Base-by-base conservation (phyloP, 2,329 filamentous ascomycete genomes). In the Aspergillus glaucus region DNA sequence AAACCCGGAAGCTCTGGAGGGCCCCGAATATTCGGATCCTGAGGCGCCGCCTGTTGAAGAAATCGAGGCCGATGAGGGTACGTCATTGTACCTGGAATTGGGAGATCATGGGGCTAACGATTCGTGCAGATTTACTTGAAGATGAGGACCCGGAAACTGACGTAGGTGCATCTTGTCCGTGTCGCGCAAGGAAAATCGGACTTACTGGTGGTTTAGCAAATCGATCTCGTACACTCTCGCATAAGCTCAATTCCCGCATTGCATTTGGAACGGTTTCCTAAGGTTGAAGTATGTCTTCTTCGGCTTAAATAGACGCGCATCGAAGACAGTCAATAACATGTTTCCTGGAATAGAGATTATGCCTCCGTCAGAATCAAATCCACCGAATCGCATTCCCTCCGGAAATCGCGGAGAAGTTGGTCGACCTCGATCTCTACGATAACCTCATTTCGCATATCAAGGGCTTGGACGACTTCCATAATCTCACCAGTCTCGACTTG, bases 381-480 rank as follows among this genome's bases (percentile, higher is more conserved):
- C 79, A 87, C 55, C 75, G 82, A 44, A 87, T 97, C 66, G 82
- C 89, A 26, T 84, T 92, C 7, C 82, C 95, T 4, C 75, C 79
- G 3, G 70, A 70, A 32, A 72, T 94, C 46, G 82, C 82, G 30
- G 65, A 74, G 2, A 88, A 82, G 1, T 75, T 98, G 37, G 73
- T 81, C 61, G 93, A 98, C 51, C 79, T 98, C 45, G 93, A 98
- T 62, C 79, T 98, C 51, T 98, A 98, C 75, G 93, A 98, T 72
- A 98, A 98, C 69, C 79, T 95, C 15, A 90, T 98, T 60, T 81
- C 84, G 9, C 90, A 95, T 68, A 82, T 96, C 69, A 84, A 85
- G 56, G 88, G 88, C 26, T 79, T 98, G 42, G 90, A 96, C 47
- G 76, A 82, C 42, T 81, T 96, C 49, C 81, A 78, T 10, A 78